phyloP scores from a whole-genome alignment of 257 asterid species.

The Solanum chmielewskii region DNA sequence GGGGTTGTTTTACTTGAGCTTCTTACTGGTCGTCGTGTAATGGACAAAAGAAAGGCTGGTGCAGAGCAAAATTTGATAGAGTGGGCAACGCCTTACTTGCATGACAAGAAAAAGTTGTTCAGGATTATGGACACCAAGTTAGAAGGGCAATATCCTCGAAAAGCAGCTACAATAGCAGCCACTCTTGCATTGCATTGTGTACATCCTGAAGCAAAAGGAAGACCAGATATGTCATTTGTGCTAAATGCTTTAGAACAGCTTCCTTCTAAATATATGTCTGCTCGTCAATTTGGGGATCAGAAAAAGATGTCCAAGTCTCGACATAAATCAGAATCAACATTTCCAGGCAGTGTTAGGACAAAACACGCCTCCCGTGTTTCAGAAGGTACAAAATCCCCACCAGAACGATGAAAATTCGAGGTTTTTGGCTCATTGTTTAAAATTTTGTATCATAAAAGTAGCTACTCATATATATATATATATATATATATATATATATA shows the following conservation, averaged over 20 bases:
- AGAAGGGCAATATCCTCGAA: conserved; percentile 29
- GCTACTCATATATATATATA: neutral
- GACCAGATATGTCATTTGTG: conserved; percentile 25
- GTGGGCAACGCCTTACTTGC: conserved; percentile 25
- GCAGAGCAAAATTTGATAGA: conserved; percentile 9
- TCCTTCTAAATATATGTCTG: neutral
- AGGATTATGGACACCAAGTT: conserved; percentile 24
- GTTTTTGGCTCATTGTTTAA: neutral
- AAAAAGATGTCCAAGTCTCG: neutral
- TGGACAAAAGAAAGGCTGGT: conserved; percentile 9
- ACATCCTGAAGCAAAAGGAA: conserved; percentile 12
- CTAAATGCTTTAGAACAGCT: conserved; percentile 13
- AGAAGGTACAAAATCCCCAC: neutral
- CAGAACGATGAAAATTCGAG: neutral
- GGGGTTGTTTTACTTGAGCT: conserved; percentile 34
- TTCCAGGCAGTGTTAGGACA: neutral
- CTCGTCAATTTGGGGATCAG: neutral
- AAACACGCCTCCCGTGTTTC: neutral
- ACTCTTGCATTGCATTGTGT: conserved; percentile 22
- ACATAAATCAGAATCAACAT: neutral
- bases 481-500: neutral
- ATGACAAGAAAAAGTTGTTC: conserved; percentile 11
- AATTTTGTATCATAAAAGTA: neutral
- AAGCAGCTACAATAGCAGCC: conserved; percentile 18
- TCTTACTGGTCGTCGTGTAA: conserved; percentile 21